These are phyloP conservation scores for Exophiala sideris DNA, from an alignment of 2,329 filamentous ascomycete genomes.

Conservation along the genomic window DNA sequence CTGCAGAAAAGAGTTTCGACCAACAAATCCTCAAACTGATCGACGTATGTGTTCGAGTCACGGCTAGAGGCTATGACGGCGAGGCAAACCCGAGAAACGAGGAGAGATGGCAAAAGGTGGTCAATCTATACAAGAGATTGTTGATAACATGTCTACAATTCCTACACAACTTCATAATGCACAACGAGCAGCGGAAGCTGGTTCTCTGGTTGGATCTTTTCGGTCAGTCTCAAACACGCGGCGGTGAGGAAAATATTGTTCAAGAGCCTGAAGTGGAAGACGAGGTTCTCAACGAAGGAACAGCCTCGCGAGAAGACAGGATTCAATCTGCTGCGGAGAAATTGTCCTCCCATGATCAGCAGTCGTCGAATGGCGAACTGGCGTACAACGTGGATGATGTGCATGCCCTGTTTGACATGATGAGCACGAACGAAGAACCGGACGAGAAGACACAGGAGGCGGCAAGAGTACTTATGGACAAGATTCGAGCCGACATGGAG, in stretches of 20 bases:
- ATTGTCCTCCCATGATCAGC: conserved; percentile 4
- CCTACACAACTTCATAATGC: conserved; percentile 63
- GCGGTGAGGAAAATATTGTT: conserved; percentile 5
- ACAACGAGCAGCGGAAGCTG: conserved; percentile 63
- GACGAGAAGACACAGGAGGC: conserved; percentile 36
- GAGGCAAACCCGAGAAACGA: conserved; percentile 59
- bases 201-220: conserved; percentile 65
- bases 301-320: conserved; percentile 14
- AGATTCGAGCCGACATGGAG: conserved; percentile 50
- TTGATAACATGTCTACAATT: conserved; percentile 65
- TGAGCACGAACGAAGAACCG: conserved; percentile 26
- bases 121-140: conserved; percentile 63
- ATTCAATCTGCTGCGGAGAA: conserved; percentile 24
- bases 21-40: conserved; percentile 60
- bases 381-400: conserved; percentile 30
- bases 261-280: conserved; percentile 4
- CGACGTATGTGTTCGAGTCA: conserved; percentile 63
- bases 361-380: conserved; percentile 14
- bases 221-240: conserved; percentile 42
- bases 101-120: conserved; percentile 63
- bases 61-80: conserved; percentile 62
- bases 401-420: conserved; percentile 30
- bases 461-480: conserved; percentile 46
- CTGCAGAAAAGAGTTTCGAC: conserved; percentile 58
- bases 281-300: conserved; percentile 7